Base-by-base conservation (phyloP, 139 green algal genomes). In the Volvox reticuliferus region DNA sequence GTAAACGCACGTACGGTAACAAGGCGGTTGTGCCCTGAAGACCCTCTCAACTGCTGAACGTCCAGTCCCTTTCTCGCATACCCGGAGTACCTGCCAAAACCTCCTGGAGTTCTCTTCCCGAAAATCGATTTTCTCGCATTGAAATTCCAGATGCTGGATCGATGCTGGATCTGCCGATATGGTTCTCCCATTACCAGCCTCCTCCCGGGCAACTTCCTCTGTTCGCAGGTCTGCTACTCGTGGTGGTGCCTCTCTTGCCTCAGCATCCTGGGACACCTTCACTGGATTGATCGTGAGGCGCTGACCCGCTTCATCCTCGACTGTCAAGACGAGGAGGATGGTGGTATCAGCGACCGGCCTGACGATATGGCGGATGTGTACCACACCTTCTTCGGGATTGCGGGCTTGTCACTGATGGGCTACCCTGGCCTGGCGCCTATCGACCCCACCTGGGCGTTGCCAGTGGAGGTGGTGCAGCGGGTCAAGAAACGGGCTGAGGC, bases 351-450 rank as follows among this genome's bases (percentile, higher is more conserved):
- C 0, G 98, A 99, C 92, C 83, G 98, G 37, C 98, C 98, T 0
- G 98, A 99, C 32, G 98, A 99, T 94, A 96, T 98, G 95, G 97
- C 94, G 28, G 98, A 99, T 87, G 96, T 99, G 24, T 99, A 98
- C 90, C 98, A 99, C 95, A 99, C 98, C 28, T 99, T 99, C 86
- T 99, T 99, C 82, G 98, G 98, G 32, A 96, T 99, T 30, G 98
- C 98, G 2, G 98, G 96, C 0, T 92, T 99, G 35, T 95, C 95
- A 3, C 93, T 99, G 37, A 96, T 99, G 98, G 96, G 95, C 12
- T 93, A 98, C 44, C 85, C 90, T 3, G 94, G 92, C 6, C 92
- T 99, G 35, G 88, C 92, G 33, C 33, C 86, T 22, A 97, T 99
- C 16, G 97, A 99, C 92, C 98, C 98, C 20, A 95, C 94, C 0